Evolutionary conservation across 768 basidiomycete species (phyloP).

Genomic region (Udeniomyces megalosporus): DNA sequence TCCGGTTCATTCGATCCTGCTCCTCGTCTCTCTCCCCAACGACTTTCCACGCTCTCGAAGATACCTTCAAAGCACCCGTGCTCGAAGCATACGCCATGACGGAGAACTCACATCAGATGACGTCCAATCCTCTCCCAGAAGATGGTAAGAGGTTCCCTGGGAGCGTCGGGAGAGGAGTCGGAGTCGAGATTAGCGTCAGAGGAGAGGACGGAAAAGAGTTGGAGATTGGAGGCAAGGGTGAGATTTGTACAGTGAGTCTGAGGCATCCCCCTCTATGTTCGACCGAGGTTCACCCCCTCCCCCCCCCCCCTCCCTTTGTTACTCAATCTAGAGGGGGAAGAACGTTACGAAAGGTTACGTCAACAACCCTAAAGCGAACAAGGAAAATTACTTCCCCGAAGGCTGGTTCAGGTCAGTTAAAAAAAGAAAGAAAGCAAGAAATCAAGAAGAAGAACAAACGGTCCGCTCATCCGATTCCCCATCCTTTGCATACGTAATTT

Average conservation of each 20-base stretch:
- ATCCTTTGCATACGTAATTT: too few species aligned
- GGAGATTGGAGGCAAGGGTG: conserved; percentile 35
- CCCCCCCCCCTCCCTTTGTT: too few species aligned
- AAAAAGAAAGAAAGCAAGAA: too few species aligned
- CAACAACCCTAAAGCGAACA: conserved; percentile 31
- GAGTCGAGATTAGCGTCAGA: conserved; percentile 28
- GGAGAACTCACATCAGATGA: conserved; percentile 29
- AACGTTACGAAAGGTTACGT: conserved; percentile 35
- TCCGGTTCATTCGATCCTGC: conserved; percentile 31
- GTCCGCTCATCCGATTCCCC: too few species aligned
- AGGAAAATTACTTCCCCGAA: conserved; percentile 32
- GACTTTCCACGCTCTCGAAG: conserved; percentile 37
- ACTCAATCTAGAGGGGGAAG: conserved; percentile 30
- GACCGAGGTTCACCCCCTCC: too few species aligned
- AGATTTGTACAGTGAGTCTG: conserved; percentile 36
- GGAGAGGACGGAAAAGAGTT: conserved; percentile 28
- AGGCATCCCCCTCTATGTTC: background rate
- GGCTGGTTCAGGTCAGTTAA: conserved; percentile 4
- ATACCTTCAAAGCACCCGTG: conserved; percentile 40
- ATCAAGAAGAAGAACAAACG: too few species aligned
- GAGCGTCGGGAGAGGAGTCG: conserved; percentile 27
- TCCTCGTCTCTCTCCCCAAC: conserved; percentile 43
- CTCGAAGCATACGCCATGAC: conserved; percentile 47
- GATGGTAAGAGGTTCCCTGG: conserved; percentile 25
- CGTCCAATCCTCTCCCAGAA: conserved; percentile 20